Conservation (phyloP, 176 grass and related monocot species). For the Lolium perenne region DNA sequence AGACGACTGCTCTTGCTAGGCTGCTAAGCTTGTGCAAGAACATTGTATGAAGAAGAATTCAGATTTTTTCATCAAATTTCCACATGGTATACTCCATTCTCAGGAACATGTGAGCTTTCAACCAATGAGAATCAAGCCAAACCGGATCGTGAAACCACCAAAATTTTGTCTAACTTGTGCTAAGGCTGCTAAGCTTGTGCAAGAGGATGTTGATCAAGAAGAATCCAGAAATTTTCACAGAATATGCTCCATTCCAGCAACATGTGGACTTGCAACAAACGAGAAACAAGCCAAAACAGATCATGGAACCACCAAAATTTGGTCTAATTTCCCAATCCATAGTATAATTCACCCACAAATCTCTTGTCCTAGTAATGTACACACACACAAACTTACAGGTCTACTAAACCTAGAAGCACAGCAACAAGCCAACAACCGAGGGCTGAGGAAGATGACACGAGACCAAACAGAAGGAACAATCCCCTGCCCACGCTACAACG, state of each 20-base stretch:
- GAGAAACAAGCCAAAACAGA: neutral
- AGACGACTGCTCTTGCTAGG: neutral
- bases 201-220: neutral
- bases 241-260: neutral
- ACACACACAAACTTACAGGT: neutral
- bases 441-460: neutral
- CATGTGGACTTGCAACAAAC: neutral
- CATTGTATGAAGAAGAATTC: neutral
- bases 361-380: conserved; percentile 2
- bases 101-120: neutral
- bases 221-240: neutral
- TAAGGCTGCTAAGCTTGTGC: neutral
- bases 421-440: neutral
- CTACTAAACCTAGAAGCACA: conserved; percentile 7
- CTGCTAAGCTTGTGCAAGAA: neutral
- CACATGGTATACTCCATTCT: neutral
- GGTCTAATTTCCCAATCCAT: neutral
- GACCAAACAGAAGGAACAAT: neutral
- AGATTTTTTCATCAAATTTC: neutral
- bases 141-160: neutral
- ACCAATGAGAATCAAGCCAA: neutral
- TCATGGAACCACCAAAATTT: neutral
- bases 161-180: neutral
- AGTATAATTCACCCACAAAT: neutral
- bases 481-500: neutral